A percentile compares a stretch with the other conserved stretches of the same genome.
Evolutionary conservation across 2,329 filamentous ascomycete species (phyloP).

Genomic region (Xylaria arbuscula): DNA sequence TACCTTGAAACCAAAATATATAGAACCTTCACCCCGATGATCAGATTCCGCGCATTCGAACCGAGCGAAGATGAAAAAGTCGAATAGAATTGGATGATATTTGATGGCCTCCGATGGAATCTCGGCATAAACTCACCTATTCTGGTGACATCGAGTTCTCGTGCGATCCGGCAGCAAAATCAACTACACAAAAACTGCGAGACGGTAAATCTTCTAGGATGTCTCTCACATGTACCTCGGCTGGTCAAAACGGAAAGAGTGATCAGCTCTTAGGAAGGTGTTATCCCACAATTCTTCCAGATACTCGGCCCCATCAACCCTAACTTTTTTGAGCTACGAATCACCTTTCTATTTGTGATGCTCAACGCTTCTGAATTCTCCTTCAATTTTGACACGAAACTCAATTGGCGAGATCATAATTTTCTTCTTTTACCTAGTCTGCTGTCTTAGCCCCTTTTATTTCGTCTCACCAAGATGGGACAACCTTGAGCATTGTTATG

Average conservation of each 20-base stretch:
- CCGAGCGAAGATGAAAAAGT: not conserved
- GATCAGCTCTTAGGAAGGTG: not conserved
- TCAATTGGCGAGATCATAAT: too few relatives aligned
- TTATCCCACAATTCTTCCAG: not conserved
- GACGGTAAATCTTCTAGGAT: too few relatives aligned
- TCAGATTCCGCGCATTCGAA: conserved; percentile 24
- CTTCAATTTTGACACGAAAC: too few relatives aligned
- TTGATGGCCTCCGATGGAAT: not conserved
- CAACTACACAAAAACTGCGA: not conserved
- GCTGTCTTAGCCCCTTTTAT: not conserved
- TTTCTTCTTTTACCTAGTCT: too few relatives aligned
- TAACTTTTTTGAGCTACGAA: not conserved
- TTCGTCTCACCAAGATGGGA: not conserved
- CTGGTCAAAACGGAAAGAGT: not conserved
- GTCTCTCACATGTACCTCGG: not conserved
- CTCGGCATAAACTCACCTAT: not conserved
- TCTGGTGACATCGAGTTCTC: not conserved
- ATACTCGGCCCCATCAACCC: not conserved
- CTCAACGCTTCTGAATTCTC: not conserved
- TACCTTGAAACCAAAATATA: conserved; percentile 21
- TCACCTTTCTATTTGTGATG: not conserved
- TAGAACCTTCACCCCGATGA: conserved; percentile 26
- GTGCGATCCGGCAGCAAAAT: not conserved
- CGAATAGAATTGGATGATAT: not conserved
- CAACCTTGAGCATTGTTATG: too few relatives aligned